Base-by-base conservation (phyloP, 2,329 filamentous ascomycete species). In the Pseudocercospora fijiensis region DNA sequence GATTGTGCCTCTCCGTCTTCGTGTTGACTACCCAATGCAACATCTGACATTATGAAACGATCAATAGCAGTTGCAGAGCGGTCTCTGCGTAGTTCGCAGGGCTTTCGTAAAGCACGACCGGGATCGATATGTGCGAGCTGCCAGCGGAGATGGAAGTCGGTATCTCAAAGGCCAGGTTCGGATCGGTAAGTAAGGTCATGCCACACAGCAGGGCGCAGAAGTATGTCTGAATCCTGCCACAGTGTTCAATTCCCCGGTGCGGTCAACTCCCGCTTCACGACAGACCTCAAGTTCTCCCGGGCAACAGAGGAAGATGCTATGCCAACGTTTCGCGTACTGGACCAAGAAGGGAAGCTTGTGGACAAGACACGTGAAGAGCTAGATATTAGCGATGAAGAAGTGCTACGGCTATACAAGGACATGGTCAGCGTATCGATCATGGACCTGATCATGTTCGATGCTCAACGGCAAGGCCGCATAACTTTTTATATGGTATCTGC, bases 361-460 rank as follows among this genome's bases (percentile, higher is more conserved):
- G 92, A 97, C 78, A 83, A 86, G 56, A 83, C 84, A 11, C 88
- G 90, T 72, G 81, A 83, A 58, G 86, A 87, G 0, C 88, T 81
- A 4, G 79, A 93, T 72, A 85, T 95, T 1, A 82, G 83, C 45
- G 79, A 85, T 63, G 82, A 84, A 59, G 87, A 95, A 64, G 79
- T 85, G 0, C 66, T 88, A 47, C 80, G 77, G 4, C 82, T 86
- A 78, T 89, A 89, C 73, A 85, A 81, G 68, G 86, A 88, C 71
- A 89, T 89, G 86, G 77, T 88, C 63, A 84, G 81, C 27, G 85
- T 89, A 61, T 87, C 90, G 61, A 90, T 98, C 70, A 95, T 99
- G 92, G 95, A 99, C 75, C 78, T 96, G 61, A 90, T 98, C 76
- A 98, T 98, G 93, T 97, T 96, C 74, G 95, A 99, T 74, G 93